phyloP scores from a whole-genome alignment of 2,329 filamentous ascomycete species.

The Nemania serpens region DNA sequence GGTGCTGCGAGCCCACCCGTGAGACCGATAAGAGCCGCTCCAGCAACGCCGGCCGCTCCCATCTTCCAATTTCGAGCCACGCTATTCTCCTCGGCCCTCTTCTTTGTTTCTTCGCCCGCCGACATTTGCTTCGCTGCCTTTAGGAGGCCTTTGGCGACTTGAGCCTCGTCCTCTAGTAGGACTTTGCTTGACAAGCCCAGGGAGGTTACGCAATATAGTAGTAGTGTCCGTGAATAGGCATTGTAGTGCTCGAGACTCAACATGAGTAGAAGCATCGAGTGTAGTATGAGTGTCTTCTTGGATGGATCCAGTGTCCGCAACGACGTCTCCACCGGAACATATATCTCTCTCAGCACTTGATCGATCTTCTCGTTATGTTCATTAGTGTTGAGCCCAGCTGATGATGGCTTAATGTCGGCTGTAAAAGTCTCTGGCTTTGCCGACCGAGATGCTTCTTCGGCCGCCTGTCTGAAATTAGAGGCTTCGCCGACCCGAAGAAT shows the following conservation, averaged over 20 bases:
- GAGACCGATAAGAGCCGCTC: conserved; percentile 70
- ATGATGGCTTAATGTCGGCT: background rate
- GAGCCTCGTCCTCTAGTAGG: conserved; percentile 73
- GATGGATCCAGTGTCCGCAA: conserved; percentile 64
- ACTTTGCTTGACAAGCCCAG: conserved; percentile 68
- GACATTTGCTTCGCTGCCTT: conserved; percentile 70
- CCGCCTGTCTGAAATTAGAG: conserved; percentile 34
- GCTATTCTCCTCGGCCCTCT: conserved; percentile 66
- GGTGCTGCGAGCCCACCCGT: conserved; percentile 79
- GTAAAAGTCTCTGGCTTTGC: conserved; percentile 26
- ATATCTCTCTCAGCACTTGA: conserved; percentile 55
- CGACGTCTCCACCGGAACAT: conserved; percentile 64
- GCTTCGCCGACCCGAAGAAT: conserved; percentile 39
- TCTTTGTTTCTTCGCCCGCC: conserved; percentile 66
- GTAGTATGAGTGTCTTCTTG: conserved; percentile 69
- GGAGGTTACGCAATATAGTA: conserved; percentile 72
- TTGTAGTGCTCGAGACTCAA: conserved; percentile 79
- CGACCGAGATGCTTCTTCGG: conserved; percentile 29
- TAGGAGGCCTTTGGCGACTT: conserved; percentile 75
- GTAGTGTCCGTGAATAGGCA: conserved; percentile 72
- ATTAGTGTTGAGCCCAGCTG: conserved; percentile 22
- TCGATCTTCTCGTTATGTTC: conserved; percentile 52
- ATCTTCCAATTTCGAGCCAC: conserved; percentile 72
- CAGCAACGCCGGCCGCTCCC: conserved; percentile 48
- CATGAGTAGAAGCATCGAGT: conserved; percentile 72